Base-by-base conservation (phyloP, 2,329 filamentous ascomycete genomes). In the Ophiostoma tasmaniense region DNA sequence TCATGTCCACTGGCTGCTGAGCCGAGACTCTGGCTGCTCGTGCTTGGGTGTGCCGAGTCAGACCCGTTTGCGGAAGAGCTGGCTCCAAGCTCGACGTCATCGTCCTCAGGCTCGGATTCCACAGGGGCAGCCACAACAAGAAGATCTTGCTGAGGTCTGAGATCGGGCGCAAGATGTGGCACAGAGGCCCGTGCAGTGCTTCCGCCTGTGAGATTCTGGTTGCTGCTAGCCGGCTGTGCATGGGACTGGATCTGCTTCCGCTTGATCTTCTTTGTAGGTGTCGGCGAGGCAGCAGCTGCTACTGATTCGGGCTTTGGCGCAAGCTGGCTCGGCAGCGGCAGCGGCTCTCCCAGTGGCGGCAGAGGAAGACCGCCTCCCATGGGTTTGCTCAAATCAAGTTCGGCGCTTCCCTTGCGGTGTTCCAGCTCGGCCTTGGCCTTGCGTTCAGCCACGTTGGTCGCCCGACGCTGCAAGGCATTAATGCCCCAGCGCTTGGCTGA, bases 361-460 rank as follows among this genome's bases (percentile, higher is more conserved):
- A 96, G 81, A 0, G 92, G 92, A 73, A 90, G 89, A 0, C 92
- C 92, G 52, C 92, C 85, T 1, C 93, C 93, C 81, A 96, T 92
- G 1, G 92, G 92, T 73, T 91, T 86, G 72, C 77, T 79, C 70
- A 85, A 73, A 78, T 87, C 77, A 71, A 86, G 64, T 20, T 25
- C 64, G 22, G 64, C 64, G 33, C 74, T 73, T 8, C 72, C 67
- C 33, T 55, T 70, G 68, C 67, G 62, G 14, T 64, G 61, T 30
- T 45, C 62, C 13, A 42, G 22, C 22, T 55, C 42, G 33, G 59
- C 59, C 35, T 62, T 65, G 8, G 37, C 69, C 22, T 61, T 70
- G 59, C 71, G 68, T 11, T 67, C 69, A 10, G 69, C 71, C 1
- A 67, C 68, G 1, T 69, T 70, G 28, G 61, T 59, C 1, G 69